phyloP scores from a whole-genome alignment of 1,284 basidiomycete genomes.

The Marasmius tenuissimus region DNA sequence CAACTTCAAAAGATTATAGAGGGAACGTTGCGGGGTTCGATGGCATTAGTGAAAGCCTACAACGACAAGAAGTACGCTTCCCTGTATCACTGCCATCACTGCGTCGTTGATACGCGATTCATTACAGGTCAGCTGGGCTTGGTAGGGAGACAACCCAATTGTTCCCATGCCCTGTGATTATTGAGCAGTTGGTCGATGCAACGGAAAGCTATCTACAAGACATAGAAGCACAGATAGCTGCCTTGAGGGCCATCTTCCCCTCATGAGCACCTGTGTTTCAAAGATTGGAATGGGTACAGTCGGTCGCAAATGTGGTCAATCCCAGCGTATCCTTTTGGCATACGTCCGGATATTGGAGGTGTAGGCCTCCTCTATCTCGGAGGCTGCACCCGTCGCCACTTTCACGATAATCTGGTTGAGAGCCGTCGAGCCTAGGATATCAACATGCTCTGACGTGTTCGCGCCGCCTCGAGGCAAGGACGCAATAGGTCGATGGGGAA shows the following conservation, averaged over 20 bases:
- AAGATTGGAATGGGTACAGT: neutral
- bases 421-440: conserved; percentile 86
- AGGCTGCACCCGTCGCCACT: conserved; percentile 75
- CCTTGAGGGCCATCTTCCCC: neutral
- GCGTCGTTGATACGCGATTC: no score
- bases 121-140: neutral
- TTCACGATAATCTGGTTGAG: conserved; percentile 92
- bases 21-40: conserved; percentile 20
- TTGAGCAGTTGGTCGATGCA: neutral
- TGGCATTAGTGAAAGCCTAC: conserved; percentile 26
- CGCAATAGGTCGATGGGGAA: conserved; percentile 81
- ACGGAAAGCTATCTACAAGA: conserved; percentile 2
- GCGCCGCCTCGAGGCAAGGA: conserved; percentile 87
- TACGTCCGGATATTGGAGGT: conserved; percentile 85
- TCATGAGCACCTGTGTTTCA: neutral
- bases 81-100: no score
- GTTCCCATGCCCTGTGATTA: conserved; percentile 1
- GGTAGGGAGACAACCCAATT: conserved; percentile 10
- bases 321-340: conserved; percentile 77
- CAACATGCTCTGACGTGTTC: conserved; percentile 90
- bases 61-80: conserved; percentile 20
- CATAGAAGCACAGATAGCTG: neutral
- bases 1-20: conserved; percentile 21
- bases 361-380: conserved; percentile 72
- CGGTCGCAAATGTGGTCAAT: conserved; percentile 33